Evolutionary conservation across 225 moss, liverwort and hornwort species (phyloP).

Genomic region (Pseudoscleropodium purum): DNA sequence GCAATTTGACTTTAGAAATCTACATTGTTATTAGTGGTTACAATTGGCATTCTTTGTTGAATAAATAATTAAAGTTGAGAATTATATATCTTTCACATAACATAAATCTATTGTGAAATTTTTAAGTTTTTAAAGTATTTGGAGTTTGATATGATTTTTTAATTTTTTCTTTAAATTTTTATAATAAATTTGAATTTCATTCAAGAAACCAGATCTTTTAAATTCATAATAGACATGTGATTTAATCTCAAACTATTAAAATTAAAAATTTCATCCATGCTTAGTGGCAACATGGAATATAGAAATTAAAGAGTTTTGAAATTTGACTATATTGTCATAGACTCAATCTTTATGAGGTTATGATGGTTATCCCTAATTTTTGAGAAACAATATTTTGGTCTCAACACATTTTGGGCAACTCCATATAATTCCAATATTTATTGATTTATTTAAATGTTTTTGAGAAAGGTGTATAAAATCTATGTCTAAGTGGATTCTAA

Average conservation of each 20-base stretch:
- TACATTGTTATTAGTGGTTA: not conserved
- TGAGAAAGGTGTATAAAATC: too few species aligned
- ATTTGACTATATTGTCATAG: not conserved
- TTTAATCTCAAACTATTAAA: not conserved
- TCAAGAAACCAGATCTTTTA: too few species aligned
- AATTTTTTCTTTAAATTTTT: too few species aligned
- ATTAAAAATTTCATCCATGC: not conserved
- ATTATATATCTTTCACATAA: not conserved
- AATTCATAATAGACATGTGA: not conserved
- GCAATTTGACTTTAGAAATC: not conserved
- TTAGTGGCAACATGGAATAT: not conserved
- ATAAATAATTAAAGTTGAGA: not conserved
- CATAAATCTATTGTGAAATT: not conserved
- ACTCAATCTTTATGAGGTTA: too few species aligned
- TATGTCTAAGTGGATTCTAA: not conserved
- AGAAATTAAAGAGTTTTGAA: too few species aligned
- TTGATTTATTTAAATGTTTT: not conserved
- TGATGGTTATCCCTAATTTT: not conserved
- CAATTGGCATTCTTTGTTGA: accelerated
- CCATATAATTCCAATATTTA: not conserved
- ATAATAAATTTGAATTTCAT: not conserved
- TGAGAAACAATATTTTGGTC: not conserved
- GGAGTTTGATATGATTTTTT: too few species aligned
- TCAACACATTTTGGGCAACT: accelerated
- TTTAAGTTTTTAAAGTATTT: not conserved